phyloP scores from a whole-genome alignment of 768 basidiomycete species.

The Kwoniella botswanensis region DNA sequence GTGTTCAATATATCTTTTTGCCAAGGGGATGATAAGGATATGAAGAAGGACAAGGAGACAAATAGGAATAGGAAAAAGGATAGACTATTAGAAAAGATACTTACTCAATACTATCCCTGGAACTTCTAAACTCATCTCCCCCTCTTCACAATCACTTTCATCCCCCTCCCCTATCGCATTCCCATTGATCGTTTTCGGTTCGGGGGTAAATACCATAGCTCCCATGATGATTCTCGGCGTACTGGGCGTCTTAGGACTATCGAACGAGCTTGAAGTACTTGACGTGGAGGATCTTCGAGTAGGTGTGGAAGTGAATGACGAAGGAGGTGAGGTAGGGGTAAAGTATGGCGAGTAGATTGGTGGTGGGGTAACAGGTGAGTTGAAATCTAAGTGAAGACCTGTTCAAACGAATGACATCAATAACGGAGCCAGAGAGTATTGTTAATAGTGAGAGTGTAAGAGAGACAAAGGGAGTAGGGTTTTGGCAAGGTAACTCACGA shows the following conservation, averaged over 20 bases:
- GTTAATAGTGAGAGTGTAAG: background rate
- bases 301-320: background rate
- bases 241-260: slow-evolving; percentile 11
- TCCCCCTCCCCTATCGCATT: background rate
- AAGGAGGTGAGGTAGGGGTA: slow-evolving; percentile 6
- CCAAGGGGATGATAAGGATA: no score
- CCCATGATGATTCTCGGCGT: slow-evolving; percentile 30
- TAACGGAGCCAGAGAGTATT: background rate
- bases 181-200: background rate
- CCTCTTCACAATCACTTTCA: slow-evolving; percentile 2
- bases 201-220: slow-evolving; percentile 18
- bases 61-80: no score
- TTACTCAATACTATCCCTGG: slow-evolving; percentile 28
- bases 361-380: slow-evolving; percentile 22
- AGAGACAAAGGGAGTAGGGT: background rate
- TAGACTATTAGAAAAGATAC: background rate
- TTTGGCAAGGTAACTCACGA: slow-evolving; percentile 6
- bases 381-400: slow-evolving; percentile 28
- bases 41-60: no score
- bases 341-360: slow-evolving; percentile 22
- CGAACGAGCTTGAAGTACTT: background rate
- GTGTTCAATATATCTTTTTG: background rate
- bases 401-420: background rate
- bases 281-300: slow-evolving; percentile 9
- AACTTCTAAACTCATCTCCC: slow-evolving; percentile 21